Base-by-base conservation (phyloP, 805 yeast species). In the Candida insectorum region DNA sequence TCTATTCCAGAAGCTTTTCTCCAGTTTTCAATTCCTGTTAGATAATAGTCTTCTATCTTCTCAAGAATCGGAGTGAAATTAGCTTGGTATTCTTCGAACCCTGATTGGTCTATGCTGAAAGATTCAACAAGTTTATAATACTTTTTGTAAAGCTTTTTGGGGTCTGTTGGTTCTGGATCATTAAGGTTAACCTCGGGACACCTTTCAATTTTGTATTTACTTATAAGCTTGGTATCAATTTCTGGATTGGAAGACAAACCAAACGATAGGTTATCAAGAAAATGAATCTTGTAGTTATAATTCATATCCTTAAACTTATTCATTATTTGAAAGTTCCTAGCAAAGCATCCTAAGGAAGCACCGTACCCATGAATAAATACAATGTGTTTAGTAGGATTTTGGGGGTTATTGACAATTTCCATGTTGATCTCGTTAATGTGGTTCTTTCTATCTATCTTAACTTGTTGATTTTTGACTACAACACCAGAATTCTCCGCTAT, bases 1-100 rank as follows among this genome's bases (percentile, higher is more conserved):
- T 65, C 69, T 8, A 85, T 52, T 0, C 66, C 64, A 14, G 71
- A 60, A 6, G 47, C 57, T 6, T 36, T 38, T 45, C 93, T 62
- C 93, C 94, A 85, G 5, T 57, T 52, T 32, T 85, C 91, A 5
- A 85, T 53, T 2, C 80, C 73, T 7, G 70, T 73, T 6, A 73
- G 51, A 42, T 81, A 83, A 44, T 77, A 73, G 11, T 63, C 49
- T 43, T 82, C 85, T 22, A 78, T 72, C 9, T 63, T 62, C 10
- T 47, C 19, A 3, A 76, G 54, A 5, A 70, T 51, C 0, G 68
- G 66, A 3, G 40, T 37, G 43, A 71, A 71, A 6, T 56, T 51
- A 4, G 52, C 38, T 19, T 61, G 55, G 37, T 69, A 65, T 16
- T 47, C 33, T 7, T 47, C 31, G 26, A 61, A 61, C 26, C 53